Evolutionary conservation across 208 protist species (phyloP), one percentile per base, ranked within the genome.

Genomic region (Leishmania lainsoni): DNA sequence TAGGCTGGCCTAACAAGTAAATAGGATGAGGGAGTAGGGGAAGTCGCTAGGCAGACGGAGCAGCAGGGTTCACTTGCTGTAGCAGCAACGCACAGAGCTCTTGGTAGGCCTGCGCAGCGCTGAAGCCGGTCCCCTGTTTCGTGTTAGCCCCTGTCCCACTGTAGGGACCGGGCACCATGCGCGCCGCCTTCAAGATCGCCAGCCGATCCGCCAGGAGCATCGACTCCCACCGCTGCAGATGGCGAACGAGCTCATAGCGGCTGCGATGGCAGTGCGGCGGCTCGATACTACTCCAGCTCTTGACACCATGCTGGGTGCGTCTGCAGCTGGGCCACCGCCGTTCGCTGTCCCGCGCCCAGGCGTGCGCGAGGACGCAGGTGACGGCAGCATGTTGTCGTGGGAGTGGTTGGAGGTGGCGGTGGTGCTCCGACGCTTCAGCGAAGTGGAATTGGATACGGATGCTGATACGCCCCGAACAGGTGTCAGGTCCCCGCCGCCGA

Each of bases 151-250:
- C 81, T 5, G 81, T 75, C 4, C 81, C 81, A 39, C 29, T 81
- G 77, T 63, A 69, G 12, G 77, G 72, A 0, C 81, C 75, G 16
- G 71, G 68, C 51, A 52, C 45, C 80, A 86, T 79, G 51, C 78
- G 48, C 1, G 82, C 81, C 26, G 81, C 87, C 63, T 83, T 80
- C 58, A 82, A 69, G 45, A 91, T 79, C 0, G 71, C 76, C 29
- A 80, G 65, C 3, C 85, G 81, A 29, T 91, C 90, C 17, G 52
- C 45, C 49, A 85, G 68, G n/a, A 94, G 72, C 10, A 75, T 76
- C 0, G 42, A 66, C 54, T 89, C 88, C 90, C 90, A 94, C 35
- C 81, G 83, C 78, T 90, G 86, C 26, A 94, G 78, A 65, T 92
- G 87, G 12, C 86, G 84, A 49, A 94, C 81, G 12, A 94, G 79